Evolutionary conservation across 768 basidiomycete genomes (phyloP).

Genomic region (Suillus fuscotomentosus): DNA sequence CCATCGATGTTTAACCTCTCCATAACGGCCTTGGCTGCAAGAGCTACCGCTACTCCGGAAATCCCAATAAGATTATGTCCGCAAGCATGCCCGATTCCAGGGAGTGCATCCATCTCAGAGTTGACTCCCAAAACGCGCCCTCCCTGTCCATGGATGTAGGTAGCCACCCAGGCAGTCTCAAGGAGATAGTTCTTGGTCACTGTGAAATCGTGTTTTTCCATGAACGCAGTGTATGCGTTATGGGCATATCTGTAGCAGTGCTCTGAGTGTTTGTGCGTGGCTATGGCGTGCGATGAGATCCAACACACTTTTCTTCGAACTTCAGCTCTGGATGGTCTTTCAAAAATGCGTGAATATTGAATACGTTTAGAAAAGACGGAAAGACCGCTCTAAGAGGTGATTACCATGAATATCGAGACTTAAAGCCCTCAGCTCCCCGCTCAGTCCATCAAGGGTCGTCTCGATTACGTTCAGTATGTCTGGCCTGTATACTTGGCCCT

Average conservation of each 20-base stretch:
- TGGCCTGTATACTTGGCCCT: conserved; percentile 45
- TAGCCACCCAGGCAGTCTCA: conserved; percentile 69
- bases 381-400: neutral
- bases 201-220: conserved; percentile 59
- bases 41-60: conserved; percentile 61
- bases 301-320: conserved; percentile 62
- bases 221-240: conserved; percentile 62
- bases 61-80: conserved; percentile 80
- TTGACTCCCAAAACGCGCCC: conserved; percentile 71
- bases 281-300: neutral
- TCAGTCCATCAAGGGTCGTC: conserved; percentile 47
- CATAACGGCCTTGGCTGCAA: conserved; percentile 57
- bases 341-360: neutral
- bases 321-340: conserved; percentile 71
- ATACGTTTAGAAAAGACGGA: neutral
- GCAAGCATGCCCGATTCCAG: conserved; percentile 60
- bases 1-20: conserved; percentile 59
- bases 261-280: neutral
- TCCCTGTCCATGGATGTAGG: conserved; percentile 54
- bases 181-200: conserved; percentile 58
- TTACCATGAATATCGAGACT: conserved; percentile 75
- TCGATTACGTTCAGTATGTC: conserved; percentile 64
- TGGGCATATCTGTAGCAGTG: conserved; percentile 53
- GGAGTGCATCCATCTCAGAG: conserved; percentile 67
- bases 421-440: conserved; percentile 52